These are phyloP conservation scores for Avicennia marina DNA, from an alignment of 257 asterid genomes.

Conservation along the genomic window DNA sequence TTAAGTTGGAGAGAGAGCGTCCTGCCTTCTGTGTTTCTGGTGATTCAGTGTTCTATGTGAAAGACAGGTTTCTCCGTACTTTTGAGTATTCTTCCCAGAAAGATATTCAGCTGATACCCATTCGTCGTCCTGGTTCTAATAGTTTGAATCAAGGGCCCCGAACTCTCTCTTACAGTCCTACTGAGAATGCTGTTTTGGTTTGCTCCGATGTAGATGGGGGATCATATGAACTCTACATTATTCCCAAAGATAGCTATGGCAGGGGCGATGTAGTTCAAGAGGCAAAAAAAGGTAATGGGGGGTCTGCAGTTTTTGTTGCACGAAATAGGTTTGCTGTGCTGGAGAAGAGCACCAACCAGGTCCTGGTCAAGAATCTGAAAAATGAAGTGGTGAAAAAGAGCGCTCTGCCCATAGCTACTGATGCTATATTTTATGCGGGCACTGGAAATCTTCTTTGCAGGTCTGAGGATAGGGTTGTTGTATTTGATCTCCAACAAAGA, in stretches of 20 bases:
- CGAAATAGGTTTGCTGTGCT: constrained; percentile 82
- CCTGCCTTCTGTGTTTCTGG: constrained; percentile 86
- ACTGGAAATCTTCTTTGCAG: constrained; percentile 93
- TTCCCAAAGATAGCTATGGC: constrained; percentile 79
- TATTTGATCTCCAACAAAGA: constrained; percentile 93
- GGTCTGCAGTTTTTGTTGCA: constrained; percentile 89
- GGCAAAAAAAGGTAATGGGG: constrained; percentile 79
- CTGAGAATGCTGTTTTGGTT: constrained; percentile 83
- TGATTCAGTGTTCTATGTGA: constrained; percentile 77
- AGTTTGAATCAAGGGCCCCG: constrained; percentile 84
- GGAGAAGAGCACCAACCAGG: constrained; percentile 33
- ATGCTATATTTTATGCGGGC: constrained; percentile 92
- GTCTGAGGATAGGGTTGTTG: constrained; percentile 94
- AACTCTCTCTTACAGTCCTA: constrained; percentile 84
- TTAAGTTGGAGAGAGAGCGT: constrained; percentile 95
- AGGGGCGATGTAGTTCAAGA: constrained; percentile 62
- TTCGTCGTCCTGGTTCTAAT: constrained; percentile 87
- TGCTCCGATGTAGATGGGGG: constrained; percentile 97
- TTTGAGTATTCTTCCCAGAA: constrained; percentile 86
- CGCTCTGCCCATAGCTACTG: constrained; percentile 70
- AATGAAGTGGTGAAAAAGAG: constrained; percentile 72
- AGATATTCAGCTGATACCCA: constrained; percentile 81
- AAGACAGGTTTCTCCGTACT: constrained; percentile 78
- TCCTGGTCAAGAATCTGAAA: constrained; percentile 72
- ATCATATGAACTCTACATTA: constrained; percentile 74